Evolutionary conservation across 257 asterid genomes (phyloP), one percentile per base, ranked within the genome.

Genomic region (Nicotiana knightiana): DNA sequence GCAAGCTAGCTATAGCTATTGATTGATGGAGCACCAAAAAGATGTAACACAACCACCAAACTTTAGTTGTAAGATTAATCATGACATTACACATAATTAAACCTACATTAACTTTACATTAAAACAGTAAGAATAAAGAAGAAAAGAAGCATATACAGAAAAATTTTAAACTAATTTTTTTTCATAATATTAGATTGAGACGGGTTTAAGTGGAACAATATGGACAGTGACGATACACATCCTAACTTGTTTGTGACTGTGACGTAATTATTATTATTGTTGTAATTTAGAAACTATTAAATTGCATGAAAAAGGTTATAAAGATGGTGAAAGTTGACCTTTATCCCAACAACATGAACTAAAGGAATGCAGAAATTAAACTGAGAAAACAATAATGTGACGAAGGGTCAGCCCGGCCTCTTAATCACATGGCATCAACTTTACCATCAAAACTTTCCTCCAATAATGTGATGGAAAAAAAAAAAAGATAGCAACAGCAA

Each of bases 11-110:
- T 51, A 73, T 51, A 15, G 26, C 8, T 8, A 51, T 73, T 73
- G 43, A 73, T 73, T 73, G 79, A 63, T 73, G 63, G 63, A 73
- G 63, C 79, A 73, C 63, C 26, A 73, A 73, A 73, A 51, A 51
- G 79, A 51, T 73, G 43, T 26, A 48, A 26, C 63, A 51, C 63
- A 73, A 73, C 79, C 63, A 73, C 79, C 79, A 51, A 73, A 73
- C 79, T 73, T 73, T 48, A 73, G 43, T 10, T 73, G 79, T 15
- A 73, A 51, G 79, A 73, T 73, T 51, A 73, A 73, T 73, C 26
- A 73, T 73, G 63, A 73, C 10, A 51, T 51, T 73, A 73, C 26
- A 73, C 79, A 26, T 73, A 48, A 73, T 73, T 51, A 73, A 73
- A 73, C 35, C 46, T 73, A 73, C 26, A 48, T 26, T 21, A 73